A percentile compares a stretch with the other conserved stretches of the same genome.
Evolutionary conservation across 371 early-diverging fungal species (phyloP).

Genomic region (Apophysomyces trapeziformis): DNA sequence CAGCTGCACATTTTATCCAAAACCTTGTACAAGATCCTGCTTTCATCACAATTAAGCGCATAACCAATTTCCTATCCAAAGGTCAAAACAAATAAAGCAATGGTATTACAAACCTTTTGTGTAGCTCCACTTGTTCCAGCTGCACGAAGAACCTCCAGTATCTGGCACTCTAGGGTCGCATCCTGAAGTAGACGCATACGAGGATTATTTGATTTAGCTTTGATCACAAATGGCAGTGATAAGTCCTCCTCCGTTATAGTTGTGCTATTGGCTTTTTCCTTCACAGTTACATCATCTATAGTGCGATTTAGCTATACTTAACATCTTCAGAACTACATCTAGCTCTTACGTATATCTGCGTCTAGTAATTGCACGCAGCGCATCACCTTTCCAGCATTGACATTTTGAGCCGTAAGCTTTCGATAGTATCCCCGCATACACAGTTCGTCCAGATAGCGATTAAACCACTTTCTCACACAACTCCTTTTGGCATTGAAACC

Average conservation of each 20-base stretch:
- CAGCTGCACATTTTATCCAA: slow-evolving; percentile 21
- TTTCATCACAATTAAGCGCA: slow-evolving; percentile 16
- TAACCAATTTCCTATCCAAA: slow-evolving; percentile 21
- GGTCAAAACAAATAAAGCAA: not conserved
- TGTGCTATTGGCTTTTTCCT: not conserved
- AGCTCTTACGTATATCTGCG: slow-evolving; percentile 17
- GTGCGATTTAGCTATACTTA: not conserved
- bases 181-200: slow-evolving; percentile 2
- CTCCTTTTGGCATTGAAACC: slow-evolving; percentile 31
- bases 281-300: not conserved
- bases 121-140: slow-evolving; percentile 28
- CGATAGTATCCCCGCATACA: slow-evolving; percentile 23
- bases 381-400: slow-evolving; percentile 10
- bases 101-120: slow-evolving; percentile 28
- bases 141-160: slow-evolving; percentile 19
- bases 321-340: not conserved
- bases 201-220: not conserved
- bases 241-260: slow-evolving; percentile 9
- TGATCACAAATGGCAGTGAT: slow-evolving; percentile 10
- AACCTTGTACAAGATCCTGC: slow-evolving; percentile 25
- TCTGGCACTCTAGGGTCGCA: slow-evolving; percentile 19
- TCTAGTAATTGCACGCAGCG: slow-evolving; percentile 32
- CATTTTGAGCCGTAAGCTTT: slow-evolving; percentile 18
- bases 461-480: slow-evolving; percentile 36
- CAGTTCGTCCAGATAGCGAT: slow-evolving; percentile 33